Evolutionary conservation across 2,329 filamentous ascomycete species (phyloP), one percentile per base, ranked within the genome.

Genomic region (Diaporthe sp.): DNA sequence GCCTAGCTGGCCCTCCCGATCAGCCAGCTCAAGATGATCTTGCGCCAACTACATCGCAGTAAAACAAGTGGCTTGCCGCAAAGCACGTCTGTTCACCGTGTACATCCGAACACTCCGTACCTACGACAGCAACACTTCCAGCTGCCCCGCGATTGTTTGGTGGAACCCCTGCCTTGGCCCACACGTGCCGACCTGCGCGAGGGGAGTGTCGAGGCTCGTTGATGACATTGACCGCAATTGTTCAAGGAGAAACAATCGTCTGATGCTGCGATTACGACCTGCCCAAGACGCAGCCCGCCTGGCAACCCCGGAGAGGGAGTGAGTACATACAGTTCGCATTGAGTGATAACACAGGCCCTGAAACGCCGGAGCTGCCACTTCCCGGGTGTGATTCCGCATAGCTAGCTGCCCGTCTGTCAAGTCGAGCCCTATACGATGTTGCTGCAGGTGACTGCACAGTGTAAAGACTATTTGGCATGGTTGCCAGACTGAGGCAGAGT

Each of bases 311-410:
- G 44, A 15, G 42, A 47, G 19, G 17, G 37, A 58, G 44, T 44
- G 50, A n/a, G n/a, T n/a, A n/a, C n/a, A n/a, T n/a, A n/a, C 27
- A 50, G 50, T 63, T 44, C 39, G 71, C 47, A 53, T 72, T 72
- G 61, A 53, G 50, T 72, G 51, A 66, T 50, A 58, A 59, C 68
- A 70, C 58, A 68, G 47, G 53, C 58, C 58, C 61, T 74, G 68
- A 74, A 75, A 75, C 66, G 61, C 72, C 72, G 72, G 69, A 75
- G 44, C 22, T 17, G 35, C 42, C 44, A 32, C 61, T 56, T 72
- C 72, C 68, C 72, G 72, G 50, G 25, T 50, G 72, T 59, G 58
- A 37, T 59, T 44, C 68, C 12, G 68, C 51, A 35, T 4, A 32
- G 44, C 44, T 63, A 35, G 44, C 27, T 47, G 42, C 69, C 25